Evolutionary conservation across 2,329 filamentous ascomycete species (phyloP).

Genomic region (Botrytis tulipae): DNA sequence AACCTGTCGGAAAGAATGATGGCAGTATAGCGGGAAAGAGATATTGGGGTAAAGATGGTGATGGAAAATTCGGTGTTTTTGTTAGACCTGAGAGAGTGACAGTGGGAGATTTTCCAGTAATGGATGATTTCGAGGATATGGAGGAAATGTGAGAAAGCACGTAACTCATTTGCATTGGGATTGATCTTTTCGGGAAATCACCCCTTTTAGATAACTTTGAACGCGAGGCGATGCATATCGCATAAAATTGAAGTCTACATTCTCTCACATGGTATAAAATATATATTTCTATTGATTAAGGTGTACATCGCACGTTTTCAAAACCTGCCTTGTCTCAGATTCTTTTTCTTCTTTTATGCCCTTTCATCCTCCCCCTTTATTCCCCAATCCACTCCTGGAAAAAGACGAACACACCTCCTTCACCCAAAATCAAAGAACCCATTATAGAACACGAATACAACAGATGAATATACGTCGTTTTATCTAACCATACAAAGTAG

Average conservation of each 20-base stretch:
- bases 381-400: neutral
- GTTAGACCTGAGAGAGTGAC: conserved; percentile 76
- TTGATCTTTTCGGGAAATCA: neutral
- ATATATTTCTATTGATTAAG: neutral
- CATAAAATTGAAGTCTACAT: neutral
- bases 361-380: neutral
- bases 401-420: neutral
- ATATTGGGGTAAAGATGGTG: conserved; percentile 60
- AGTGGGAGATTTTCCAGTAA: conserved; percentile 66
- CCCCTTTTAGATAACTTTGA: neutral
- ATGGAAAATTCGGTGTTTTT: conserved; percentile 69
- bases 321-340: neutral
- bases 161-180: neutral
- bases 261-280: neutral
- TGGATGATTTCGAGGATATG: conserved; percentile 75
- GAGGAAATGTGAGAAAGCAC: conserved; percentile 59
- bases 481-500: neutral
- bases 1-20: conserved; percentile 81
- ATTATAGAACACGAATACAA: neutral
- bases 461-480: neutral
- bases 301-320: neutral
- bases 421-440: neutral
- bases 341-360: neutral
- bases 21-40: conserved; percentile 65
- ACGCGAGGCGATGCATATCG: neutral